Percentiles rank a stretch among this genome's conserved stretches.
Conservation (phyloP, 805 yeast species). For the Kuraishia floccosa region DNA sequence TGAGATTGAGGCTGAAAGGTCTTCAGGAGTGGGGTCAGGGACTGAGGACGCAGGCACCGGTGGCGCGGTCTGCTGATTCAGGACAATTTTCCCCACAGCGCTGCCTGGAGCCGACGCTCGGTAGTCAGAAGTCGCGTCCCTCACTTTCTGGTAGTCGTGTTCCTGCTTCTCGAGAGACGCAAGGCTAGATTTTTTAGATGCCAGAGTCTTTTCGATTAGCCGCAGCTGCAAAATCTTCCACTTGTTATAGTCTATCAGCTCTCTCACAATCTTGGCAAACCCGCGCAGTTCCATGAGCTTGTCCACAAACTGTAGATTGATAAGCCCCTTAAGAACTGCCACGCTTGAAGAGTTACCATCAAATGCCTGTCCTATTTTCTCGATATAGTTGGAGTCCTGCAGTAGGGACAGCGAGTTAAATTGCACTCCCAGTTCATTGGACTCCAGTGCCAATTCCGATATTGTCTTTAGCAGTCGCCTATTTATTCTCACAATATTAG, state of each 20-base stretch:
- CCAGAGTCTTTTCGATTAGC: slow-evolving; percentile 14
- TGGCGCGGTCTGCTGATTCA: not conserved
- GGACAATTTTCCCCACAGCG: not conserved
- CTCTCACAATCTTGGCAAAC: slow-evolving; percentile 17
- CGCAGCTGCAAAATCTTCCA: slow-evolving; percentile 20
- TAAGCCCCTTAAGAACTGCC: slow-evolving; percentile 20
- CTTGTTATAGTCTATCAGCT: slow-evolving; percentile 19
- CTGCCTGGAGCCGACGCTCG: not conserved
- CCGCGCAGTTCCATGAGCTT: slow-evolving; percentile 20
- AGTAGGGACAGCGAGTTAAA: slow-evolving; percentile 45
- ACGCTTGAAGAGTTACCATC: slow-evolving; percentile 57
- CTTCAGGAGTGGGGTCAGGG: slow-evolving; percentile 15
- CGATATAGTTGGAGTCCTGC: slow-evolving; percentile 33
- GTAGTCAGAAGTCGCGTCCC: slow-evolving; percentile 12
- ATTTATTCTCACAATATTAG: slow-evolving; percentile 24
- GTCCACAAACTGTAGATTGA: slow-evolving; percentile 19
- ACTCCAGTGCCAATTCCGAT: slow-evolving; percentile 33
- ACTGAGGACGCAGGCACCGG: slow-evolving; percentile 1
- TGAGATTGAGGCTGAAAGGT: slow-evolving; percentile 17
- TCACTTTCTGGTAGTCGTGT: slow-evolving; percentile 17
- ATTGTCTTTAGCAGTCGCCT: slow-evolving; percentile 32
- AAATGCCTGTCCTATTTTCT: slow-evolving; percentile 76
- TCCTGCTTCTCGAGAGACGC: slow-evolving; percentile 17
- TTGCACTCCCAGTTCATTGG: slow-evolving; percentile 38
- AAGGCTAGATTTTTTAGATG: slow-evolving; percentile 12